phyloP scores from a whole-genome alignment of 306 rosid genomes.

The Prosopis cineraria region DNA sequence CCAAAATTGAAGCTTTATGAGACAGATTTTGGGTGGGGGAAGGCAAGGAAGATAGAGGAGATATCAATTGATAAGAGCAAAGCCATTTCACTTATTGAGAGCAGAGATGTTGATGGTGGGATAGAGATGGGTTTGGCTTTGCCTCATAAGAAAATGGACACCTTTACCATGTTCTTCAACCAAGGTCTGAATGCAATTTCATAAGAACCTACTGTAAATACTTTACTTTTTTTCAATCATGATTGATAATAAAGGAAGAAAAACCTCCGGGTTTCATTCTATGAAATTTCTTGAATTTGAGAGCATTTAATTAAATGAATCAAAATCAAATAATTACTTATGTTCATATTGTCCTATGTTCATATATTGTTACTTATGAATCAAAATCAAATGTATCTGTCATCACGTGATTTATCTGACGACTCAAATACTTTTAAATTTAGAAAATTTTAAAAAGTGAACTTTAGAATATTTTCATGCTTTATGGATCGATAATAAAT shows the following conservation, averaged over 20 bases:
- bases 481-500: too few species aligned
- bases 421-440: too few species aligned
- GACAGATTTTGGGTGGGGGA: constrained; percentile 59
- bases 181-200: constrained; percentile 34
- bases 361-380: too few species aligned
- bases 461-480: too few species aligned
- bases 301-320: too few species aligned
- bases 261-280: too few species aligned
- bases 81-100: constrained; percentile 44
- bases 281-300: too few species aligned
- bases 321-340: too few species aligned
- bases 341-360: too few species aligned
- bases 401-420: too few species aligned
- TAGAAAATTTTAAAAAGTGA: too few species aligned
- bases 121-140: constrained; percentile 53
- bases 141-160: constrained; percentile 44
- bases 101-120: constrained; percentile 48
- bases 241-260: neutral
- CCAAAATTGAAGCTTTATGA: constrained; percentile 59
- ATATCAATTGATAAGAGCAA: constrained; percentile 42
- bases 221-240: neutral
- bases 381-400: too few species aligned
- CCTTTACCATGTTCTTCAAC: constrained; percentile 32
- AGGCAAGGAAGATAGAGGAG: constrained; percentile 51
- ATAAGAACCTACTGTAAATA: neutral